Evolutionary conservation across 2,329 filamentous ascomycete genomes (phyloP).

Genomic region (Malbranchea cinnamomea): DNA sequence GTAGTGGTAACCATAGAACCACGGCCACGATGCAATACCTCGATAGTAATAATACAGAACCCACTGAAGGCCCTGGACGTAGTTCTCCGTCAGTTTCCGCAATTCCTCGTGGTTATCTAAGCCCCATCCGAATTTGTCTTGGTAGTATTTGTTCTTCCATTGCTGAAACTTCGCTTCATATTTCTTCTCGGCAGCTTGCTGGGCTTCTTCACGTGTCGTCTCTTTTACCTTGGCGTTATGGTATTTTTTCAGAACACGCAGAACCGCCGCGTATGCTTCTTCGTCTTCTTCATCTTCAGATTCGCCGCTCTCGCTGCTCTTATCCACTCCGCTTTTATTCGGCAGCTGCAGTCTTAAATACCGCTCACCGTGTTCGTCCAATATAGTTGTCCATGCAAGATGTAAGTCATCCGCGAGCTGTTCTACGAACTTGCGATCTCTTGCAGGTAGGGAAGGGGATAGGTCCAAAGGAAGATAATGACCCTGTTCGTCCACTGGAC

Average conservation of each 20-base stretch:
- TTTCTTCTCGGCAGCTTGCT: conserved; percentile 62
- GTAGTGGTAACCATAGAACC: conserved; percentile 96
- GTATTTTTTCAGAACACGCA: conserved; percentile 76
- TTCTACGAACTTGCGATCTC: conserved; percentile 85
- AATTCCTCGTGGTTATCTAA: conserved; percentile 68
- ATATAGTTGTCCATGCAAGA: conserved; percentile 49
- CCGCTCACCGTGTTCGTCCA: conserved; percentile 49
- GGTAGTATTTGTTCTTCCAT: conserved; percentile 94
- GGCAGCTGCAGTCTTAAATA: conserved; percentile 51
- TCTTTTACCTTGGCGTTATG: conserved; percentile 81
- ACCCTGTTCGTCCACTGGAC: conserved; percentile 37
- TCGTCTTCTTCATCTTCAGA: conserved; percentile 65
- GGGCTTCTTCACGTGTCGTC: conserved; percentile 60
- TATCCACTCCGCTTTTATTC: conserved; percentile 30
- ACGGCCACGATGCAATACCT: conserved; percentile 94
- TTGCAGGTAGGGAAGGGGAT: conserved; percentile 55
- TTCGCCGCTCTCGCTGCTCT: conserved; percentile 31
- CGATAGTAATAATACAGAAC: conserved; percentile 96
- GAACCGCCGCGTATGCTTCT: conserved; percentile 67
- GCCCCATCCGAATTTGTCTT: conserved; percentile 79
- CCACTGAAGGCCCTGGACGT: conserved; percentile 95
- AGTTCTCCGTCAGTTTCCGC: conserved; percentile 76
- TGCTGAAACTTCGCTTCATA: conserved; percentile 80
- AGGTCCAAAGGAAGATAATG: conserved; percentile 50
- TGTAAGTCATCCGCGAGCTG: conserved; percentile 60